Conservation (phyloP, 176 grass and related monocot genomes). For the Eragrostis curvula region DNA sequence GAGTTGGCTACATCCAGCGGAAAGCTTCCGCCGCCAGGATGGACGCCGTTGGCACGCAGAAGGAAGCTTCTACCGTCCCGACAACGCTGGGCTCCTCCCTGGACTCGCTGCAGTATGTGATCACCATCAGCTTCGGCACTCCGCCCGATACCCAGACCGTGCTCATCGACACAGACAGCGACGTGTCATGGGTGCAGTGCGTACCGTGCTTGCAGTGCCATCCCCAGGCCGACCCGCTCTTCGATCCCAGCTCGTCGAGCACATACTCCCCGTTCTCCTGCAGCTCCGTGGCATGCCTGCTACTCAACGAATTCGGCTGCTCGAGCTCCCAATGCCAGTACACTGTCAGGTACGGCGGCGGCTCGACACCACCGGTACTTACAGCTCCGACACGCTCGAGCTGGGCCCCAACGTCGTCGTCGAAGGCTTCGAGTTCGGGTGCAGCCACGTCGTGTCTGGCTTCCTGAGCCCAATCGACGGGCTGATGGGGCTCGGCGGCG, state of each 20-base stretch:
- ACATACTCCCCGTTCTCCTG: neutral
- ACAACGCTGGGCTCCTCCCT: too few species aligned
- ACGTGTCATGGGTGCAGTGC: constrained; percentile 24
- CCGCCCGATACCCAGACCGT: neutral
- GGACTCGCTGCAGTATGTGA: too few species aligned
- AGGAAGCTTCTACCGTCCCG: too few species aligned
- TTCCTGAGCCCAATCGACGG: neutral
- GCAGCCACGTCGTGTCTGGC: neutral
- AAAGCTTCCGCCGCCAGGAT: neutral
- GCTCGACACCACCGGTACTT: neutral
- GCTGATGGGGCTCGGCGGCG: neutral
- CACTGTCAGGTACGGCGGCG: neutral
- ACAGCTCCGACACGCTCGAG: neutral
- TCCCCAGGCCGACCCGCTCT: neutral
- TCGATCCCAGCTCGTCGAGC: neutral
- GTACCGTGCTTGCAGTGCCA: neutral
- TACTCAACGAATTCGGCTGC: neutral
- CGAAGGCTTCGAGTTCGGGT: neutral
- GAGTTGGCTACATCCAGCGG: neutral
- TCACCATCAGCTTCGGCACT: too few species aligned
- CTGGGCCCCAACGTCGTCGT: neutral
- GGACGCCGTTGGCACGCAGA: neutral
- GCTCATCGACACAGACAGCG: constrained; percentile 13
- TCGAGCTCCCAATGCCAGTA: neutral
- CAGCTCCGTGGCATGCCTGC: neutral